phyloP scores from a whole-genome alignment of 2,329 filamentous ascomycete genomes.

The Aspergillus pseudoterreus region DNA sequence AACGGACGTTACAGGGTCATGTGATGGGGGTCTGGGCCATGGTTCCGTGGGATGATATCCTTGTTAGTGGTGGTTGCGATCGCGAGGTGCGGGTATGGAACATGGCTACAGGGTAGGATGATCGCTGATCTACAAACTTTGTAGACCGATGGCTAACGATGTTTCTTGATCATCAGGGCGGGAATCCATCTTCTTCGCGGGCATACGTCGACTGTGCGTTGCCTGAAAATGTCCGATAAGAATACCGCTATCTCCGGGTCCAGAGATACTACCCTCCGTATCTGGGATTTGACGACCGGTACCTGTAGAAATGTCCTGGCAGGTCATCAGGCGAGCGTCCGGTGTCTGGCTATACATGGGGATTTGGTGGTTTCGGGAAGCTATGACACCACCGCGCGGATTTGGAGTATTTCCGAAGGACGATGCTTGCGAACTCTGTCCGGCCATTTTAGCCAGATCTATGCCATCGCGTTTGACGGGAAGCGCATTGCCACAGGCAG shows the following conservation, averaged over 20 bases:
- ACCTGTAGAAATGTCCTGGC: conserved; percentile 87
- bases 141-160: neutral
- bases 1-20: conserved; percentile 88
- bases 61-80: conserved; percentile 95
- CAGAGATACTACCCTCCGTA: conserved; percentile 85
- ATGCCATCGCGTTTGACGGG: conserved; percentile 96
- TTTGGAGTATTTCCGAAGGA: conserved; percentile 97
- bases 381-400: conserved; percentile 93
- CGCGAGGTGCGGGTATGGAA: conserved; percentile 97
- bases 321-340: conserved; percentile 91
- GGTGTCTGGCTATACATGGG: conserved; percentile 92
- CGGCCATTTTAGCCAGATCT: conserved; percentile 98
- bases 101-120: conserved; percentile 74
- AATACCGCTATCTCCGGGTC: conserved; percentile 96
- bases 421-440: conserved; percentile 84
- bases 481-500: conserved; percentile 90
- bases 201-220: conserved; percentile 94
- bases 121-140: neutral
- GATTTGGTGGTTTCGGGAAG: conserved; percentile 97
- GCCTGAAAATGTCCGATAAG: conserved; percentile 93
- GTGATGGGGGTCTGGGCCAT: conserved; percentile 99
- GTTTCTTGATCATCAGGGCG: conserved; percentile 51
- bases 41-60: conserved; percentile 93
- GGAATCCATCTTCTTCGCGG: conserved; percentile 82
- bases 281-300: conserved; percentile 90